Base-by-base conservation (phyloP, 2,329 filamentous ascomycete genomes). In the Mycocentrospora acerina region DNA sequence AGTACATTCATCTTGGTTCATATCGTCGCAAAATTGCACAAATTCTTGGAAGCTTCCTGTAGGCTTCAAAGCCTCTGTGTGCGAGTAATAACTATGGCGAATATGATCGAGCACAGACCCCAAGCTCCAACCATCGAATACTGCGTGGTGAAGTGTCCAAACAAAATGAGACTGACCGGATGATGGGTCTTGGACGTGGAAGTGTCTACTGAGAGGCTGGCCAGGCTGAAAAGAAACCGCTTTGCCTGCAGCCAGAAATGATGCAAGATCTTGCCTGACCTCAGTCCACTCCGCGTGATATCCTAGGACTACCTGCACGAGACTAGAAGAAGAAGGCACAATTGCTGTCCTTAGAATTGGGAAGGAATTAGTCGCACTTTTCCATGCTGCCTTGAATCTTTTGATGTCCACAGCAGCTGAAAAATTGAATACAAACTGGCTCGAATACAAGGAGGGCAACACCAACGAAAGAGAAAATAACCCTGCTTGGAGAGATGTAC, bases 381-480 rank as follows among this genome's bases (percentile, higher is more conserved):
- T 16, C 16, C 41, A 44, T 13, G 41, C 41, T 16, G 4, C 14
- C 18, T 33, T 29, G 27, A 44, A 40, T 12, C 12, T 11, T 22
- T 24, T 2, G 15, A 35, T 12, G 8, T 36, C 24, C 10, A 40
- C 27, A 16, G n/a, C 28, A 11, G 19, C 15, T 11, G 13, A n/a
- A 3, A 44, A 22, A 10, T 28, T 9, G 16, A 32, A 40, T n/a
- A 33, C 29, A 11, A 22, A 18, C 17, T 35, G 37, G n/a, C 15
- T 26, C 16, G 24, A 19, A 12, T 44, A 44, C 3, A 18, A 8
- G 10, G 13, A 26, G 4, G 41, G 24, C 6, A 14, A 7, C 13
- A 11, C 24, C 26, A 27, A 10, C 4, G 41, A 36, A 3, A 40
- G 28, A 11, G 33, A 29, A 11, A 80, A 74, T 2, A 80, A 66